Conservation (phyloP, 2,329 filamentous ascomycete genomes). For the Cytospora leucostoma region DNA sequence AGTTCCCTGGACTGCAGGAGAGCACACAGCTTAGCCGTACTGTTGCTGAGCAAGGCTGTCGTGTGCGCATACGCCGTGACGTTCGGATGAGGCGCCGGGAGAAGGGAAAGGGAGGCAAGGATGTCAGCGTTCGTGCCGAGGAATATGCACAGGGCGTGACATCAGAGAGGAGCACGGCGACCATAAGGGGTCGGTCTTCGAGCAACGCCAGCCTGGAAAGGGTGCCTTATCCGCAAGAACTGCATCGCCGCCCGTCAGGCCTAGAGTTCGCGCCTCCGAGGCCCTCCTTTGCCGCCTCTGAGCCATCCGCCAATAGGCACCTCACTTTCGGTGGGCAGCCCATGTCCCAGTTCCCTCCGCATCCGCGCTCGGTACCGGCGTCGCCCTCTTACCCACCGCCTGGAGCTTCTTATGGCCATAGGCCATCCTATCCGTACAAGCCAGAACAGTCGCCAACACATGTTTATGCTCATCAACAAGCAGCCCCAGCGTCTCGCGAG, state of each 20-base stretch:
- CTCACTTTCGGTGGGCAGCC: slow-evolving; percentile 34
- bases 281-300: slow-evolving; percentile 30
- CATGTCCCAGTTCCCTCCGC: slow-evolving; percentile 32
- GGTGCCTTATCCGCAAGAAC: slow-evolving; percentile 35
- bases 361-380: slow-evolving; percentile 36
- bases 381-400: slow-evolving; percentile 38
- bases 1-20: slow-evolving; percentile 90
- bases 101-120: slow-evolving; percentile 35
- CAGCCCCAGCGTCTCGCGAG: slow-evolving; percentile 31
- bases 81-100: slow-evolving; percentile 54
- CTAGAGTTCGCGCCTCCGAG: slow-evolving; percentile 38
- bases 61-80: slow-evolving; percentile 92
- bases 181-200: slow-evolving; percentile 38
- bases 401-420: slow-evolving; percentile 27
- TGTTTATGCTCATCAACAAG: slow-evolving; percentile 31
- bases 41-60: slow-evolving; percentile 94
- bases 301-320: slow-evolving; percentile 30
- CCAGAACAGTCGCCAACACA: slow-evolving; percentile 36
- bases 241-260: slow-evolving; percentile 38
- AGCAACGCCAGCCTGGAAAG: slow-evolving; percentile 37
- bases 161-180: slow-evolving; percentile 37
- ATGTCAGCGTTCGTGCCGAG: slow-evolving; percentile 36
- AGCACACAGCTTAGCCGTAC: slow-evolving; percentile 87
- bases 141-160: slow-evolving; percentile 35
- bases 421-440: slow-evolving; percentile 30